Evolutionary conservation across 225 moss, liverwort and hornwort species (phyloP), one percentile per base, ranked within the genome.

Genomic region (Antitrichia curtipendula): DNA sequence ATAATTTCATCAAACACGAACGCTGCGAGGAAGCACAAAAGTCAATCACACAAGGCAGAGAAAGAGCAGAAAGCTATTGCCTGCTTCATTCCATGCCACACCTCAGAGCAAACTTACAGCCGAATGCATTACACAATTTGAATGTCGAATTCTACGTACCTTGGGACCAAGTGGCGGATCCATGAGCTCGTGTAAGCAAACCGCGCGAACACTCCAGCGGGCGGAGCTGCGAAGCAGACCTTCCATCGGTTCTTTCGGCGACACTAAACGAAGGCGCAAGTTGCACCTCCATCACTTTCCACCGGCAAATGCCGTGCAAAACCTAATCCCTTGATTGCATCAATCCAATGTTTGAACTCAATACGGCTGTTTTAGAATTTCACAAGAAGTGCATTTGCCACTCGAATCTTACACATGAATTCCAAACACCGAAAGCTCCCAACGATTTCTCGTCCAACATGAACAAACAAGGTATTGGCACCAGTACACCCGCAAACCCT

Each of bases 101-200:
- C 13, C 69, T 34, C 50, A n/a, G 13, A 22, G 45, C 16, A 38
- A 40, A 59, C 20, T 62, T 16, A 45, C 38, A 77, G 9, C 4
- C 24, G 15, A 11, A 70, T 70, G 63, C 80, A 80, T 61, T 81
- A 10, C 63, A 83, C 81, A n/a, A 38, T 76, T 43, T 61, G n/a
- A n/a, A 32, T 7, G 16, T 43, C 41, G 24, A 12, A 40, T 71
- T 38, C 31, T 21, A 56, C 47, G n/a, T 69, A 97, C 98, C 99
- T 86, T 97, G 97, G 32, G 95, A 94, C 99, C 99, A 99, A 29
- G 93, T 91, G 23, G 96, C 97, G 52, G 99, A 99, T 86, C 99
- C 97, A 81, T 99, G 94, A 70, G 97, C 99, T 78, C 96, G 95
- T 9, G 93, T 91, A 59, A 99, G 95, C 87, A 96, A 77, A 41